Base-by-base conservation (phyloP, 2,329 filamentous ascomycete genomes). In the Colletotrichum plurivorum region DNA sequence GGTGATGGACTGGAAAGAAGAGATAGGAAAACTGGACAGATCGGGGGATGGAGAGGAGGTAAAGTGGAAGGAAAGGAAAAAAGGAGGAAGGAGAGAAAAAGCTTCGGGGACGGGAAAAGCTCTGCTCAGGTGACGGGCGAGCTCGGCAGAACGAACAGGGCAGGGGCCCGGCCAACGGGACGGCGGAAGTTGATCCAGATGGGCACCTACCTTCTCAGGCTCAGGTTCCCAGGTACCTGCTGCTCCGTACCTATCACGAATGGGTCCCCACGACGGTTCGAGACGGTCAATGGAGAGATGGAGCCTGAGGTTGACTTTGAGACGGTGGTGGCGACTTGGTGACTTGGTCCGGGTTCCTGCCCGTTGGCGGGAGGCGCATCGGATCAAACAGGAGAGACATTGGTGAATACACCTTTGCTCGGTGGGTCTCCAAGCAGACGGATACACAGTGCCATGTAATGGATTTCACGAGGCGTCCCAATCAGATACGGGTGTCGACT, bases 41-140 rank as follows among this genome's bases (percentile, higher is more conserved):
- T 71, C 70, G 56, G 65, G 58, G 70, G 67, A 77, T 76, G 80
- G 78, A 79, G 78, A 43, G 41, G 41, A 43, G 79, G 78, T 79
- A 81, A 78, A 78, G 79, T 79, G 80, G 78, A 81, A 76, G 80
- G 78, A 81, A 76, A 78, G 77, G 74, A 78, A 76, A 36, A 81
- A 78, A 78, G 79, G 79, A 79, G 78, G 81, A 76, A 79, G 78
- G 81, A 76, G 78, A 77, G 74, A 78, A 76, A 78, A 73, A 73
- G 73, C 72, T 70, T 73, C 73, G 77, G 73, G 65, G 53, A 45
- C 54, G 67, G 76, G 75, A 78, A 76, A 76, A 76, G 76, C 76
- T 70, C 67, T 68, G 64, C 67, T 69, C 67, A 69, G 67, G 67
- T 69, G 67, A 69, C 56, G 67, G 66, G 67, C 67, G 56, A 68